A percentile compares a stretch with the other conserved stretches of the same genome.
phyloP scores from a whole-genome alignment of 148 eudicot species.

The Vaccinium macrocarpon region DNA sequence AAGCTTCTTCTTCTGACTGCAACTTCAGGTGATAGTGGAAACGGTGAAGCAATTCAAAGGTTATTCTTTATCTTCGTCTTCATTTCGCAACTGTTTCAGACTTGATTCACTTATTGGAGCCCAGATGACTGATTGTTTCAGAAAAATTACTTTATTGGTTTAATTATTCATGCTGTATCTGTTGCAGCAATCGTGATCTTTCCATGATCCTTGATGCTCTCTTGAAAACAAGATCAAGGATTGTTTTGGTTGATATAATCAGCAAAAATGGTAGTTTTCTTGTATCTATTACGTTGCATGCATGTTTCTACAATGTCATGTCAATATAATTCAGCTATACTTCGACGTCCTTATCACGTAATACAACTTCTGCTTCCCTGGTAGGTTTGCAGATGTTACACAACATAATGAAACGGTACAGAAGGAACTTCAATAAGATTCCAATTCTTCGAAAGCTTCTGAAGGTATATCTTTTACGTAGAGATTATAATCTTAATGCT shows the following conservation, averaged over 20 bases:
- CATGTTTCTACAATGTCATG: neutral
- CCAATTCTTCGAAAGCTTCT: slow-evolving; percentile 94
- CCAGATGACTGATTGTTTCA: slow-evolving; percentile 7
- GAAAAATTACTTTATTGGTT: neutral
- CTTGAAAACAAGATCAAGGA: slow-evolving; percentile 78
- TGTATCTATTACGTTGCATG: neutral
- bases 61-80: slow-evolving; percentile 25
- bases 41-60: slow-evolving; percentile 92
- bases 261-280: slow-evolving; percentile 72
- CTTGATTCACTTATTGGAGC: neutral
- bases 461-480: slow-evolving; percentile 42
- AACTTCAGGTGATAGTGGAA: slow-evolving; percentile 74
- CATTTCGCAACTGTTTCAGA: neutral
- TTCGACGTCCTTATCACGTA: neutral
- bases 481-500: neutral
- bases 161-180: slow-evolving; percentile 6
- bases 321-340: neutral
- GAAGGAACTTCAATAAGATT: slow-evolving; percentile 70
- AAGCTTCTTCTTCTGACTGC: slow-evolving; percentile 85
- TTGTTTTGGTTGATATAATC: slow-evolving; percentile 77
- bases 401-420: slow-evolving; percentile 80
- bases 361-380: slow-evolving; percentile 16
- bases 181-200: slow-evolving; percentile 87
- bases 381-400: slow-evolving; percentile 96
- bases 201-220: slow-evolving; percentile 96